Conservation (phyloP, 1,284 basidiomycete species). For the Kwoniella shivajii region DNA sequence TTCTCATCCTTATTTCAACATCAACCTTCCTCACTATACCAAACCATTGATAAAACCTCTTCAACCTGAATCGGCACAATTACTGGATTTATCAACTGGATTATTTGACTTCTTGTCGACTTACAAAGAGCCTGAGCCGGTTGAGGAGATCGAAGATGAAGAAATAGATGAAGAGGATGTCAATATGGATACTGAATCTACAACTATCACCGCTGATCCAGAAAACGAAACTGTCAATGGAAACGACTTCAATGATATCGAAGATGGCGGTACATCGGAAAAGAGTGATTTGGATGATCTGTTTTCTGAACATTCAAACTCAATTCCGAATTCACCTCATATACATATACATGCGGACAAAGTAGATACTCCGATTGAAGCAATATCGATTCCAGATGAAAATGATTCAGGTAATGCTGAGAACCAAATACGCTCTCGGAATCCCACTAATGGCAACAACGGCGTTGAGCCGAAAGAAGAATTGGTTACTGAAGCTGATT, state of each 20-base stretch:
- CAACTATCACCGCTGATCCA: background rate
- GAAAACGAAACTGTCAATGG: background rate
- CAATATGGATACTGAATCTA: slow-evolving; percentile 18
- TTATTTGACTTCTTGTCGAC: slow-evolving; percentile 39
- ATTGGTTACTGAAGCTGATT: slow-evolving; percentile 49
- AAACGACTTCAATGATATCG: background rate
- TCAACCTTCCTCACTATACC: background rate
- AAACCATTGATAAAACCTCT: background rate
- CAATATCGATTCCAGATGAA: background rate
- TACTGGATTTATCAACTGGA: slow-evolving; percentile 32
- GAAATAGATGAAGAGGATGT: slow-evolving; percentile 20
- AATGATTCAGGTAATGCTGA: background rate
- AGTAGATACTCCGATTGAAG: background rate
- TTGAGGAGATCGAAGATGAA: slow-evolving; percentile 1
- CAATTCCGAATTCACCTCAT: background rate
- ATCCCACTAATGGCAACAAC: background rate
- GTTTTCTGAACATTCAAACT: slow-evolving; percentile 36
- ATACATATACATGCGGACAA: background rate
- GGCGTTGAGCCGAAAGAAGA: slow-evolving; percentile 8
- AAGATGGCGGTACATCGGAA: background rate
- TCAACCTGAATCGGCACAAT: slow-evolving; percentile 10
- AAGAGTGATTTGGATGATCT: slow-evolving; percentile 43
- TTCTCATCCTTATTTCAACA: background rate
- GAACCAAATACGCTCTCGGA: background rate
- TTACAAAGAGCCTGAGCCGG: slow-evolving; percentile 28